Base-by-base conservation (phyloP, 306 rosid species). In the Medicago lupulina region DNA sequence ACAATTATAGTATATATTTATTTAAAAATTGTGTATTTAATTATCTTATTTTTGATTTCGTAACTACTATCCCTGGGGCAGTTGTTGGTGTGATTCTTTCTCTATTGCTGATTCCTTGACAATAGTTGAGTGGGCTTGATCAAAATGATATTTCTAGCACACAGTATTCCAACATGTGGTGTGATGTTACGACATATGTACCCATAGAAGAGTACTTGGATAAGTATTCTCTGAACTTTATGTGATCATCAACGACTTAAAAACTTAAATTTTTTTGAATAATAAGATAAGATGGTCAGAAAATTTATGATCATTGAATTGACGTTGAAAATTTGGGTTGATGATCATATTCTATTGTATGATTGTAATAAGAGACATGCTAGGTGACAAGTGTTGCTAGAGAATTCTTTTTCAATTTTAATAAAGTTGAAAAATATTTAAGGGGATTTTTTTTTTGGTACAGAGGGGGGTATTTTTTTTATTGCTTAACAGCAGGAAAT, bases 131-230 rank as follows among this genome's bases (percentile, higher is more conserved):
- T 50, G 67, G 40, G 28, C 39, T 63, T 62, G 15, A 57, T 57
- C n/a, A 58, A 18, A 55, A 12, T 5, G 61, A 49, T 50, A 47
- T 39, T 73, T 40, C 41, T 31, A 12, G 21, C 40, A 19, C 69
- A 77, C 74, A 59, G 40, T 40, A 38, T 73, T 76, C 80, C 84
- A 76, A 78, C 86, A 81, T 74, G 67, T 28, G 36, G 58, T 58
- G 18, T 25, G 49, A 10, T 51, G 58, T 62, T 10, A 54, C 8
- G 44, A 44, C 78, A 51, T 55, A 78, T 75, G 65, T 68, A 50
- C 54, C 41, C 54, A 46, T 50, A 9, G 14, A 51, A 3, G 17
- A 46, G 31, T 28, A 28, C 31, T 28, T 28, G 38, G 36, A n/a
- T n/a, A n/a, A 50, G 54, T 28, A 68, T 11, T 51, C 10, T 15